Evolutionary conservation across 2,329 filamentous ascomycete genomes (phyloP).

Genomic region (Penicillium sp.): DNA sequence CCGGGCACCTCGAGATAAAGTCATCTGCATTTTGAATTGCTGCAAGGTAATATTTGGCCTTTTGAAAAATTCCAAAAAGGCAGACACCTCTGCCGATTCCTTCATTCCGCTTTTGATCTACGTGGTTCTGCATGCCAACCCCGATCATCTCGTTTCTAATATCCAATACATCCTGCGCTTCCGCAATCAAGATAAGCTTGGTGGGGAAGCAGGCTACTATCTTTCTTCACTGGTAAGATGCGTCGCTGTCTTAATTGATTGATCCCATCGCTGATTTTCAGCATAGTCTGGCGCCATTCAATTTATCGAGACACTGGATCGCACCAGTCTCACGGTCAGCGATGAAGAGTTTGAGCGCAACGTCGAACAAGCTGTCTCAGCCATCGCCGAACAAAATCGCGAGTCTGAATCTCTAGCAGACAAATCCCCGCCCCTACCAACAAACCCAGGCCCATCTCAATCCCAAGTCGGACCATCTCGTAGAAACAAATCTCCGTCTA

Average conservation of each 20-base stretch:
- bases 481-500: conserved; percentile 36
- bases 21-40: conserved; percentile 96
- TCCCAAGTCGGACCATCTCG: conserved; percentile 52
- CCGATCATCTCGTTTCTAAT: conserved; percentile 93
- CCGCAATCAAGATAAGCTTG: conserved; percentile 93
- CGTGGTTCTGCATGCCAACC: conserved; percentile 89
- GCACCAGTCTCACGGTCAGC: conserved; percentile 86
- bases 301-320: conserved; percentile 94
- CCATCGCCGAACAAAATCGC: conserved; percentile 87
- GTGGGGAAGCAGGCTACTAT: conserved; percentile 97
- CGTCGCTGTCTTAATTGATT: not conserved
- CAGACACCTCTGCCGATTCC: conserved; percentile 89
- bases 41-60: conserved; percentile 99
- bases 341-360: conserved; percentile 95
- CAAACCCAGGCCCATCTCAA: conserved; percentile 60
- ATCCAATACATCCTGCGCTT: conserved; percentile 97
- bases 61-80: conserved; percentile 81
- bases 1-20: conserved; percentile 93
- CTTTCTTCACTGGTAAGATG: conserved; percentile 77
- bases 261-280: conserved; percentile 3
- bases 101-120: conserved; percentile 96
- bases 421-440: conserved; percentile 49
- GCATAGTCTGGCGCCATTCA: conserved; percentile 72
- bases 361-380: conserved; percentile 93
- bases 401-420: conserved; percentile 50